phyloP scores from a whole-genome alignment of 2,329 filamentous ascomycete genomes.

The Claviceps digitariae region DNA sequence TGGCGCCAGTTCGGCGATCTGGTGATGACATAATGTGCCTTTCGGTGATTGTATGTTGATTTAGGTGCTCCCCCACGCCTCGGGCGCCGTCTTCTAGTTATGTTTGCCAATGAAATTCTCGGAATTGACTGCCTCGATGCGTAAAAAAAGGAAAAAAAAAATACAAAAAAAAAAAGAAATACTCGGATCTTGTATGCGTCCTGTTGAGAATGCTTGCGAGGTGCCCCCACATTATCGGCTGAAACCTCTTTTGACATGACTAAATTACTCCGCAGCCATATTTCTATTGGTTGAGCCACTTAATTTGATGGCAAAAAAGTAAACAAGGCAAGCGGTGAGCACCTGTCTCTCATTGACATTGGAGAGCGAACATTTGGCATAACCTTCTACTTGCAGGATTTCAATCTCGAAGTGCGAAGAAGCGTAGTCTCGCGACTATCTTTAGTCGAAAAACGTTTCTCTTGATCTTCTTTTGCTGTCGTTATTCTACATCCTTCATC shows the following conservation, averaged over 20 bases:
- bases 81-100: not conserved
- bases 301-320: not conserved
- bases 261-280: not conserved
- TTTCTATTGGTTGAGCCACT: not conserved
- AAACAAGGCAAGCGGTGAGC: not conserved
- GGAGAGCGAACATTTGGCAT: not conserved
- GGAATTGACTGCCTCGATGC: not conserved
- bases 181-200: not conserved
- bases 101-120: not conserved
- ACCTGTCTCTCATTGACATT: not conserved
- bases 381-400: not conserved
- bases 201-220: constrained; percentile 1
- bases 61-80: not conserved
- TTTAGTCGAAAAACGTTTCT: too few relatives aligned
- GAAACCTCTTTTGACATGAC: not conserved
- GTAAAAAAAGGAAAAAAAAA: not conserved
- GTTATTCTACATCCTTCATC: too few relatives aligned
- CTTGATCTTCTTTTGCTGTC: too few relatives aligned
- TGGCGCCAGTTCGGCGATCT: constrained; percentile 27
- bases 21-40: constrained; percentile 23
- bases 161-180: not conserved
- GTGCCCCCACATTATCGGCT: not conserved
- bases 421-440: not conserved
- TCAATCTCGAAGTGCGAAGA: not conserved
- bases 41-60: not conserved